Base-by-base conservation (phyloP, 148 eudicot genomes). In the Vaccinium darrowii region DNA sequence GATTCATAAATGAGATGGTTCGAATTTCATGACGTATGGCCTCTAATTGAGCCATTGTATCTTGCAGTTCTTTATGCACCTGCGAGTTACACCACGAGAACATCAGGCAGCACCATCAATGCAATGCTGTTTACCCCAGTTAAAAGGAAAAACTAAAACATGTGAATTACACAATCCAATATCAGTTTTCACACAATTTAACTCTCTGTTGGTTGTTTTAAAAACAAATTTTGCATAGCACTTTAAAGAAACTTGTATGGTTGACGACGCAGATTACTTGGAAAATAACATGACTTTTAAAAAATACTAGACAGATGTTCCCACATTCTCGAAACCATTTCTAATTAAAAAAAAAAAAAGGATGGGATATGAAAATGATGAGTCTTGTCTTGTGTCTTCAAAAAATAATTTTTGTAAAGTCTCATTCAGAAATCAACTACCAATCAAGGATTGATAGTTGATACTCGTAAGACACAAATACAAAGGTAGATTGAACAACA, bases 1-100 rank as follows among this genome's bases (percentile, higher is more conserved):
- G 96, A 88, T 95, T 95, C 92, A 97, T 89, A 84, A 94, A 88
- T 75, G 98, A 95, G 65, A 93, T 60, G 51, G 92, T 88, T 78
- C 95, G 94, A 76, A 95, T 88, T 89, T 94, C 98, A 89, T 95
- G 90, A 49, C 98, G 98, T 77, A 97, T 94, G 57, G 99, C 98
- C 75, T 97, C 98, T 85, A 94, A 87, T 84, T 97, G 98, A 52
- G 99, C 93, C 89, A 94, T 92, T 47, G 98, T 90, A 83, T 97
- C 98, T 93, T 94, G 94, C 82, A 97, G 88, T 87, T 97, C 99
- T 90, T 95, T 97, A 86, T 95, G 97, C 80, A 97, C 96, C 99
- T 96, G 77, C 14, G 76, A 74, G 49, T 85, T 51, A 76, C 6
- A 52, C 77, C 76, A 77, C 5, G 16, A 78, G 14, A 60, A 36